These are phyloP conservation scores for Pyrus bretschneideri DNA, from an alignment of 306 rosid species.

Conservation along the genomic window DNA sequence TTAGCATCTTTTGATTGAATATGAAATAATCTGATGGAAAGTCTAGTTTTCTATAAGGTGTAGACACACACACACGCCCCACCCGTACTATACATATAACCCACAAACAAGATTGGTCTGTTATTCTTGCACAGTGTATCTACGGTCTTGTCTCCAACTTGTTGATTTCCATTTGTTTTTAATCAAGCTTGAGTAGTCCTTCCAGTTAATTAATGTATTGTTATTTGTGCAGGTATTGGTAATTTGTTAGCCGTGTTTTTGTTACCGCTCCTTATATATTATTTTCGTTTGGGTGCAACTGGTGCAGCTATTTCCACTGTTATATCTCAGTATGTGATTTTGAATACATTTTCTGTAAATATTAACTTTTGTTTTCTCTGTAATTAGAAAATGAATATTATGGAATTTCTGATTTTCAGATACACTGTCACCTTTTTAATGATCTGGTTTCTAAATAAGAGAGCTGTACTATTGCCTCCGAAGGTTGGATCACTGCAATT, in stretches of 20 bases:
- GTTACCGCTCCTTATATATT: slow-evolving; percentile 74
- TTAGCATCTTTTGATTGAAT: background rate
- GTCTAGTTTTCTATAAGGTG: background rate
- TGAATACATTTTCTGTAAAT: slow-evolving; percentile 8
- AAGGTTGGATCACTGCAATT: slow-evolving; percentile 77
- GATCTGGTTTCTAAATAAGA: slow-evolving; percentile 76
- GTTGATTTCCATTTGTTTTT: background rate
- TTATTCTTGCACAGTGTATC: background rate
- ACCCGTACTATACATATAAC: too few relatives aligned
- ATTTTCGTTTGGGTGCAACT: slow-evolving; percentile 65
- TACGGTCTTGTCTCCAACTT: background rate
- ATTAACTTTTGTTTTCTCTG: slow-evolving; percentile 1
- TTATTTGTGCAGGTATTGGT: slow-evolving; percentile 65
- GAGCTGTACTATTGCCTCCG: slow-evolving; percentile 73
- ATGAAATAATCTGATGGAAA: background rate
- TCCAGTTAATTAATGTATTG: slow-evolving; percentile 23
- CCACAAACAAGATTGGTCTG: background rate
- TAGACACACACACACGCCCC: background rate
- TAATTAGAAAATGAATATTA: slow-evolving; percentile 10
- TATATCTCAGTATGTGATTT: slow-evolving; percentile 77
- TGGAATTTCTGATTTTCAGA: slow-evolving; percentile 39
- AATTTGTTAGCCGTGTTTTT: slow-evolving; percentile 68
- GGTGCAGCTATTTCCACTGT: slow-evolving; percentile 94
- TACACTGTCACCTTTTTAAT: slow-evolving; percentile 66
- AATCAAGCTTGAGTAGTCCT: slow-evolving; percentile 7